Evolutionary conservation across 768 basidiomycete species (phyloP), one percentile per base, ranked within the genome.

Genomic region (Pisolithus albus): DNA sequence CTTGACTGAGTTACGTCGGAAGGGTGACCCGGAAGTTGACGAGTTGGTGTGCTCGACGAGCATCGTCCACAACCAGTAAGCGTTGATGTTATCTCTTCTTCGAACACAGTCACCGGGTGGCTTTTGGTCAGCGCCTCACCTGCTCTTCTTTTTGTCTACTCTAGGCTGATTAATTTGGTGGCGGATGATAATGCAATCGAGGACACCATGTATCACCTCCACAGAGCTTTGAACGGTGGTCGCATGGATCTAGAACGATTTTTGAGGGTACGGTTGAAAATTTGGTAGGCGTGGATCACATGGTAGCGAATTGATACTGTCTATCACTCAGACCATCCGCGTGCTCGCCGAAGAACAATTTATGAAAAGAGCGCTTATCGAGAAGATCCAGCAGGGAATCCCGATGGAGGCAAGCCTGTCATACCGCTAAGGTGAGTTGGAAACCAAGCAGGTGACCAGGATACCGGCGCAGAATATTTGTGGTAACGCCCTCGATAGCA

Each of bases 151-250:
- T 40, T 36, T 44, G 28, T 41, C 51, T 42, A 30, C 46, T 47
- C 30, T 64, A 98, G 95, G 70, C 74, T 99, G 21, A 84, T 97
- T 59, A 90, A 97, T 64, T 77, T 98, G 26, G 86, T 97, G n/a
- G 94, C 96, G n/a, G 96, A 99, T 68, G 96, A 98, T 68, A 93
- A 92, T 61, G 92, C 95, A 1, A 93, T 98, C 64, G 95, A 97
- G 70, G 96, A 98, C 67, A 95, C 95, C 43, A 88, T 96, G 53
- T 99, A 97, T 71, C 93, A 98, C 66, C 79, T 99, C 44, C 92
- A 94, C 57, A 80, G 93, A 55, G 95, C 93, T 0, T 75, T 99
- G 56, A 96, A 96, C 64, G 75, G 85, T 48, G 90, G 90, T 0
- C 82, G 92, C 52, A 86, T 97, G 55, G 95, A 98, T 72, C 78